phyloP scores from a whole-genome alignment of 495 filamentous ascomycete genomes.

The Penicillium egyptiacum region DNA sequence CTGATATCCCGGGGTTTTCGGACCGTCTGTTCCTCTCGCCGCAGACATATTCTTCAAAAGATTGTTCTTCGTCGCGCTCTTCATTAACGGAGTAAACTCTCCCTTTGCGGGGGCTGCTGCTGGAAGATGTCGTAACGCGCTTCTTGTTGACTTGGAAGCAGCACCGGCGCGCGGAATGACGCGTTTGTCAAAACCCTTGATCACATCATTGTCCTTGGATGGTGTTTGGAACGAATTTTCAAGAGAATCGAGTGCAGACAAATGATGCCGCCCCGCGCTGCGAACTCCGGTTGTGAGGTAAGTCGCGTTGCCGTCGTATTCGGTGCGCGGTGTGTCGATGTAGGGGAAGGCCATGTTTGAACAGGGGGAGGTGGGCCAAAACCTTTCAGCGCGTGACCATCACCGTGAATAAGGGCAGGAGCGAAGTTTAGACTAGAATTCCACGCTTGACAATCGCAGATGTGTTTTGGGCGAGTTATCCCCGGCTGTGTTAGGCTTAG shows the following conservation, averaged over 20 bases:
- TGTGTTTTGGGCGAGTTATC: constrained; percentile 43
- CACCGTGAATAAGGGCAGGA: constrained; percentile 19
- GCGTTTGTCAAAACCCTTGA: constrained; percentile 65
- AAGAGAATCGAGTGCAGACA: constrained; percentile 73
- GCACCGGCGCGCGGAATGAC: constrained; percentile 68
- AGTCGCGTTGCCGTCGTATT: constrained; percentile 73
- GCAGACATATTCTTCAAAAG: constrained; percentile 56
- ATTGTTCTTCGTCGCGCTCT: constrained; percentile 82
- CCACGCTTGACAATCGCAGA: constrained; percentile 15
- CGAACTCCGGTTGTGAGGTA: constrained; percentile 63
- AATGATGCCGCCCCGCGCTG: constrained; percentile 45
- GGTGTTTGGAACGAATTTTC: constrained; percentile 86
- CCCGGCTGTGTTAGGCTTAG: constrained; percentile 16
- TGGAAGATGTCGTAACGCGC: constrained; percentile 64
- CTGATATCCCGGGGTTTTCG: constrained; percentile 69
- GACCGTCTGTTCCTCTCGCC: constrained; percentile 52
- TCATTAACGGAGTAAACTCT: constrained; percentile 93
- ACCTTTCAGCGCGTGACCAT: constrained; percentile 37
- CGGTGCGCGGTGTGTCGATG: constrained; percentile 78
- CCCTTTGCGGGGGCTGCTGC: constrained; percentile 58
- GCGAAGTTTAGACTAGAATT: neutral
- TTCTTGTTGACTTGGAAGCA: constrained; percentile 42
- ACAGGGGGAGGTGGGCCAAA: constrained; percentile 12
- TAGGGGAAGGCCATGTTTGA: constrained; percentile 50
- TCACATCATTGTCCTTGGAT: constrained; percentile 69